Base-by-base conservation (phyloP, 805 yeast genomes). In the Lachancea lanzarotensis region DNA sequence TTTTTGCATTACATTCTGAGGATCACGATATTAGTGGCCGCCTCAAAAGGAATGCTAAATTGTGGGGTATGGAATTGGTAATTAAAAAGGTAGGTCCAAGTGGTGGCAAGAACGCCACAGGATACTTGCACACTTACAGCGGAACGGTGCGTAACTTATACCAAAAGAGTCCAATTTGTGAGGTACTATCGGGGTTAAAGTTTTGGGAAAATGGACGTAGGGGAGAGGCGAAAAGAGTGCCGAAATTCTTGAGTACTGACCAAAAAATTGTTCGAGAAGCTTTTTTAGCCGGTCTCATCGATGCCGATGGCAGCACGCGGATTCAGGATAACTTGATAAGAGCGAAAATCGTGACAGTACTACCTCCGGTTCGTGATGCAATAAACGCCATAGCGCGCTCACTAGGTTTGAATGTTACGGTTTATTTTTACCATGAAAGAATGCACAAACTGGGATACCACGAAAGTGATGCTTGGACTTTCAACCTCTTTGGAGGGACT, bases 261-360 rank as follows among this genome's bases (percentile, higher is more conserved):
- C 26, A 35, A 27, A 38, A 27, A 19, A 16, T 42, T 10, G 46
- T 48, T 10, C 45, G 46, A n/a, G 46, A 48, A 32, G 31, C 40
- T 12, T 48, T 48, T 19, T 16, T 45, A 19, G 51, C 48, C 12
- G 48, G 51, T 7, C 26, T 45, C 7, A 45, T 45, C 18, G 48
- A 48, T 41, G 38, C 46, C 18, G 48, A 45, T 27, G 51, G 48
- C 8, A 35, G 17, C 18, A 34, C 36, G 2, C 33, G 33, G 13
- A 30, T 38, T 13, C 45, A 32, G 27, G 35, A 48, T 17, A 31
- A 31, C 1, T 11, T 9, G 4, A 13, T 31, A 17, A 33, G 42
- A 3, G 40, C 27, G 10, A 27, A 29, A 17, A 43, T 48, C 26
- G 19, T 45, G 4, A 40, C 46, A 12, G 40, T 26, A 3, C 40